These are phyloP conservation scores for Yamadazyma akitaensis DNA, from an alignment of 805 yeast genomes.

Conservation along the genomic window DNA sequence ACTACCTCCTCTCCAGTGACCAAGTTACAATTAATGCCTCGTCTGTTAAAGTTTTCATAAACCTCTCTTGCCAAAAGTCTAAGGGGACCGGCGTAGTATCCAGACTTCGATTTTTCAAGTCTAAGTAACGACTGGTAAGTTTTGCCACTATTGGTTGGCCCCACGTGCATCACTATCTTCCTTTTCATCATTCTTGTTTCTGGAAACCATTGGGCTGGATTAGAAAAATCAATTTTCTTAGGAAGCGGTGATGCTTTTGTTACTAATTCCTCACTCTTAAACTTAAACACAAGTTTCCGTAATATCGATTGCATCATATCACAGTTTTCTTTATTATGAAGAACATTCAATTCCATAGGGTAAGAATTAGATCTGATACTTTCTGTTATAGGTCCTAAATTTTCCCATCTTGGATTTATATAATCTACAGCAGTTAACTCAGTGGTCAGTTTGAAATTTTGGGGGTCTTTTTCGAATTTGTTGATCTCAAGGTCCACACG, in stretches of 20 bases:
- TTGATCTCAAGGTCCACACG: neutral
- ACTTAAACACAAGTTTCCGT: constrained; percentile 23
- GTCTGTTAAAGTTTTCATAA: constrained; percentile 70
- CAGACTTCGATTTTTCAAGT: constrained; percentile 62
- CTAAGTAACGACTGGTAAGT: constrained; percentile 78
- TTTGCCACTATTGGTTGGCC: constrained; percentile 97
- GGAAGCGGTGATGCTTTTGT: neutral
- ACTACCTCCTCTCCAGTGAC: constrained; percentile 95
- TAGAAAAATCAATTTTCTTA: constrained; percentile 25
- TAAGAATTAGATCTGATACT: constrained; percentile 16
- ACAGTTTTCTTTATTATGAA: constrained; percentile 16
- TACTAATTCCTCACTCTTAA: constrained; percentile 7
- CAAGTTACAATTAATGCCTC: constrained; percentile 72
- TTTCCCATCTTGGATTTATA: constrained; percentile 26
- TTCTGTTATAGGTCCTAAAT: constrained; percentile 18
- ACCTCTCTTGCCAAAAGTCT: constrained; percentile 89
- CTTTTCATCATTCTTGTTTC: constrained; percentile 77
- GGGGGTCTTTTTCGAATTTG: neutral
- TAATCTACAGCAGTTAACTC: constrained; percentile 14
- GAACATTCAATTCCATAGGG: constrained; percentile 20
- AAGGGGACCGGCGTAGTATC: constrained; percentile 93
- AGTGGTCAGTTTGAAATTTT: neutral
- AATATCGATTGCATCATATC: constrained; percentile 21
- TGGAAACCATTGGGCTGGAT: constrained; percentile 69
- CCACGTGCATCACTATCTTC: constrained; percentile 86